Evolutionary conservation across 768 basidiomycete genomes (phyloP), one percentile per base, ranked within the genome.

Genomic region (Rhodosporidiobolus sp.): DNA sequence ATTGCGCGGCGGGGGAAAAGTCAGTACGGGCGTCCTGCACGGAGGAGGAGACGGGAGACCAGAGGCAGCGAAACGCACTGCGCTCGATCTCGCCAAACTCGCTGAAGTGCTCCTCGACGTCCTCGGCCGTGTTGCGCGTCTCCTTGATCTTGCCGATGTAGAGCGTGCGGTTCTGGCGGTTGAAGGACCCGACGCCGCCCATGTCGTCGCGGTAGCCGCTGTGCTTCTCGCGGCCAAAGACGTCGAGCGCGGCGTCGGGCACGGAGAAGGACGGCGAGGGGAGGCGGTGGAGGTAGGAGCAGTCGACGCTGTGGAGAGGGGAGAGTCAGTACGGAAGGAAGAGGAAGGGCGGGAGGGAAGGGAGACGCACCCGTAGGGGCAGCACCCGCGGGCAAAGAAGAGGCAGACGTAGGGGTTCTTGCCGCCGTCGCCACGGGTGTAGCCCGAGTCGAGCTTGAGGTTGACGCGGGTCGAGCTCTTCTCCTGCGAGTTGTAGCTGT

Each of bases 131-230:
- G 20, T 76, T 28, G 28, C 72, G 46, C 26, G 85, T 84, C 35
- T 94, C 92, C 50, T 34, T 81, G 76, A 99, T 94, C 66, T 92
- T 86, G 5, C 95, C 95, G 56, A 99, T 87, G 80, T 99, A 99
- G 24, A 99, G 80, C 50, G 96, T 98, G 70, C 95, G 84, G 80
- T 99, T 99, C 81, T 92, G 90, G 50, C 94, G 83, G 78, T 90
- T 90, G 83, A 98, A 98, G 70, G 91, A 93, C 20, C 96, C 96
- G 43, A 98, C 95, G 82, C 96, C 96, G 77, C 96, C 96, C 96
- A 99, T 98, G 80, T 99, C 96, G 80, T 99, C 96, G 71, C 95
- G 85, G 82, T 99, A 99, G 81, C 96, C 94, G 0, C 94, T 84
- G 81, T 97, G 96, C 83, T 97, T 97, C 83, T 96, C 94, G 57